Evolutionary conservation across 306 rosid genomes (phyloP).

Genomic region (Pachyrhizus erosus): DNA sequence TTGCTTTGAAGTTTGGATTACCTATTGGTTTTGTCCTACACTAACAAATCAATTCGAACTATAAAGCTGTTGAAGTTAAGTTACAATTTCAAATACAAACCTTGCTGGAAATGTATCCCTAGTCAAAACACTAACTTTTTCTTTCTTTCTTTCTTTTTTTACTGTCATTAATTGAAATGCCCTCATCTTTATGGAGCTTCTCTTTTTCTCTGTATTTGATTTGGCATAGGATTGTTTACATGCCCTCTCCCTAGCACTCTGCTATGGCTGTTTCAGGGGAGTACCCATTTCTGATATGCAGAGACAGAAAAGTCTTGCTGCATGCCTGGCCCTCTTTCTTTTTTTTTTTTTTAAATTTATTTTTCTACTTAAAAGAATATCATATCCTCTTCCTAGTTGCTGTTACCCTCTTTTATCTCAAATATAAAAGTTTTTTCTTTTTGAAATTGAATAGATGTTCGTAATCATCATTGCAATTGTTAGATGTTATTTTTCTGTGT

Average conservation of each 20-base stretch:
- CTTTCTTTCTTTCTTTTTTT: neutral
- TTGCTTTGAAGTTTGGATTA: constrained; percentile 27
- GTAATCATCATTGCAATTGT: constrained; percentile 34
- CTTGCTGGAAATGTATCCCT: constrained; percentile 24
- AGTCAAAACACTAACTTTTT: neutral
- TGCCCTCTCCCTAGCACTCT: constrained; percentile 17
- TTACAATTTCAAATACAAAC: constrained; percentile 18
- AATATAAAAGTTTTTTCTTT: neutral
- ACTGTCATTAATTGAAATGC: constrained; percentile 3
- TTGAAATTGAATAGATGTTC: neutral
- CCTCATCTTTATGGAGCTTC: constrained; percentile 18
- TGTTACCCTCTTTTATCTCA: neutral
- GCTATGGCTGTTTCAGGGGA: constrained; percentile 22
- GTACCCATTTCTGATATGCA: constrained; percentile 17
- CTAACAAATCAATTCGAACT: constrained; percentile 7
- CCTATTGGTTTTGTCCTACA: constrained; percentile 17
- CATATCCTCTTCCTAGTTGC: neutral
- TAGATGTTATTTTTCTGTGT: constrained; percentile 20
- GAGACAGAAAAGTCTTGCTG: neutral
- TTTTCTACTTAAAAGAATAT: constrained; percentile 7
- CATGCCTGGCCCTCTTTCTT: constrained; percentile 12
- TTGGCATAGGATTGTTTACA: constrained; percentile 17
- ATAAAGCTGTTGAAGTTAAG: constrained; percentile 25
- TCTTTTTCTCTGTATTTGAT: neutral
- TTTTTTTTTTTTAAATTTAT: neutral